Percentiles rank a stretch among this genome's conserved stretches.
Evolutionary conservation across 495 filamentous ascomycete genomes (phyloP).

Genomic region (Poronia punctata): DNA sequence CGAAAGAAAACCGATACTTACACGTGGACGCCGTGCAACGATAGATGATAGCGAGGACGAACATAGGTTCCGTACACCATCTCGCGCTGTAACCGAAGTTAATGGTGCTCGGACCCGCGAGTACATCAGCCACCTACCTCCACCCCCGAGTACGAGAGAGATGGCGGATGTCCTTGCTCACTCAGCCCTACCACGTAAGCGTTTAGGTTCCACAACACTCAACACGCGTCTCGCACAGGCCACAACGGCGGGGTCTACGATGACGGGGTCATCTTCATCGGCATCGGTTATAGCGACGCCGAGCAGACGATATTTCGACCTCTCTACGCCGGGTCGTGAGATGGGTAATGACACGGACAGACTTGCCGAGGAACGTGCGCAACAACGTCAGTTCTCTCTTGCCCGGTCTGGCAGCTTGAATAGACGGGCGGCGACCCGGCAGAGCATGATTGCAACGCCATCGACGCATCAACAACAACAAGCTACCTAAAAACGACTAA

Average conservation of each 20-base stretch:
- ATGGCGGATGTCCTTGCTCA: constrained; percentile 19
- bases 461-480: constrained; percentile 12
- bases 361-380: constrained; percentile 33
- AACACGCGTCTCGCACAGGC: constrained; percentile 31
- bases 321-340: constrained; percentile 34
- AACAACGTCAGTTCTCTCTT: constrained; percentile 32
- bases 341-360: constrained; percentile 29
- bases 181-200: constrained; percentile 38
- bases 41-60: constrained; percentile 42
- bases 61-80: constrained; percentile 44
- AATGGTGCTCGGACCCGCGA: constrained; percentile 30
- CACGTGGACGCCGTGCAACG: constrained; percentile 33
- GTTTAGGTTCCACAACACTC: constrained; percentile 31
- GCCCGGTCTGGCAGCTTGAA: constrained; percentile 35
- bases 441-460: constrained; percentile 28
- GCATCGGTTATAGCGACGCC: constrained; percentile 17
- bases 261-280: constrained; percentile 18
- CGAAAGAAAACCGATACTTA: constrained; percentile 35
- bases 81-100: constrained; percentile 52
- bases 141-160: constrained; percentile 22
- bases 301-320: constrained; percentile 41
- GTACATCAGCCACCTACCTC: constrained; percentile 19
- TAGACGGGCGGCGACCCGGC: constrained; percentile 27
- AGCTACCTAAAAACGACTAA: constrained; percentile 15
- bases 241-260: constrained; percentile 10